A percentile compares a stretch with the other conserved stretches of the same genome.
phyloP scores from a whole-genome alignment of 2,329 filamentous ascomycete species.

The Cladosporium sp. region DNA sequence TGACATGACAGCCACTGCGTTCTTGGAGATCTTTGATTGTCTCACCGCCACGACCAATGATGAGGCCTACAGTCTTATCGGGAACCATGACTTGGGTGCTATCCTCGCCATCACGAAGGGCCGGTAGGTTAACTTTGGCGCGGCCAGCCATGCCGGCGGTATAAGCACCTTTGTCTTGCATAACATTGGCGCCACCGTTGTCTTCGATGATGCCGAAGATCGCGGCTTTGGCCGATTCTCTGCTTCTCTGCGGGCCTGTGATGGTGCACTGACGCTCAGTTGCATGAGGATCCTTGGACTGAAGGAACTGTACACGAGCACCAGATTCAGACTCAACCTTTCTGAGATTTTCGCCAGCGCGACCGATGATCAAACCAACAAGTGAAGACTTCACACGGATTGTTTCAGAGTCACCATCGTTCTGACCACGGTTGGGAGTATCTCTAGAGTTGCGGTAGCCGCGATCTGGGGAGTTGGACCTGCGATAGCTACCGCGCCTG shows the following conservation, averaged over 20 bases:
- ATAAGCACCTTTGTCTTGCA: slow-evolving; percentile 32
- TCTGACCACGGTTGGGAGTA: slow-evolving; percentile 32
- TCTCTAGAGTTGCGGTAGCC: slow-evolving; percentile 25
- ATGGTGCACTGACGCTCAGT: slow-evolving; percentile 81
- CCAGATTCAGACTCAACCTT: slow-evolving; percentile 78
- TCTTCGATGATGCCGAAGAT: slow-evolving; percentile 88
- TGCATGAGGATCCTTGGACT: slow-evolving; percentile 66
- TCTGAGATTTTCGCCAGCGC: slow-evolving; percentile 82
- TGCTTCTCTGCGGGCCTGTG: slow-evolving; percentile 65
- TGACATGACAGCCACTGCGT: slow-evolving; percentile 88
- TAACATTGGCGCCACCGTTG: slow-evolving; percentile 58
- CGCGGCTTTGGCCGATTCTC: slow-evolving; percentile 73
- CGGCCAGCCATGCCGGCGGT: slow-evolving; percentile 32
- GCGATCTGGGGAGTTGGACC: slow-evolving; percentile 65
- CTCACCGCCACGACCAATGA: slow-evolving; percentile 89
- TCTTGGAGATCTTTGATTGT: slow-evolving; percentile 91
- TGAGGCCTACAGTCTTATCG: slow-evolving; percentile 85
- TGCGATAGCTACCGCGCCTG: slow-evolving; percentile 54
- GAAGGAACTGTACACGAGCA: slow-evolving; percentile 83
- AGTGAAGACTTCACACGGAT: slow-evolving; percentile 83
- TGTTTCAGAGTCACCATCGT: slow-evolving; percentile 67
- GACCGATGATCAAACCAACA: slow-evolving; percentile 85
- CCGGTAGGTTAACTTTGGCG: slow-evolving; percentile 39
- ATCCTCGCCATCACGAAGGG: slow-evolving; percentile 73
- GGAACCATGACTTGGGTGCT: slow-evolving; percentile 92